phyloP scores from a whole-genome alignment of 495 filamentous ascomycete genomes.

The Aspergillus hancockii region DNA sequence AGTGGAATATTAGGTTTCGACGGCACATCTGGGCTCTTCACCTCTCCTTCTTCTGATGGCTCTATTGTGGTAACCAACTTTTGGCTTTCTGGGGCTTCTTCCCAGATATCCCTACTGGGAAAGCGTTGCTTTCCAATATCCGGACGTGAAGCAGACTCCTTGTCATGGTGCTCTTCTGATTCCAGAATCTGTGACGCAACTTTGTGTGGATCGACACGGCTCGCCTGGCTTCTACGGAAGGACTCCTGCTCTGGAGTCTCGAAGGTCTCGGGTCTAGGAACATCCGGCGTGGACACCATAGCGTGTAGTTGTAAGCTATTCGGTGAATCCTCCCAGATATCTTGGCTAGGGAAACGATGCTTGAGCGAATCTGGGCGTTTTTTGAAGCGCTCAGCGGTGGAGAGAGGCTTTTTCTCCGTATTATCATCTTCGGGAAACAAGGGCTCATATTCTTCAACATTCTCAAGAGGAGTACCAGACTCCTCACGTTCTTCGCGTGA shows the following conservation, averaged over 20 bases:
- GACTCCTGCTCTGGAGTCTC: conserved; percentile 60
- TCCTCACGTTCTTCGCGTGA: conserved; percentile 56
- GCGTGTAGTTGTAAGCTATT: conserved; percentile 81
- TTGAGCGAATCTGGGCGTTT: conserved; percentile 59
- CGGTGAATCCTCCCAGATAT: conserved; percentile 97
- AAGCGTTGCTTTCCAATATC: conserved; percentile 69
- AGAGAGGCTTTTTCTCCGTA: conserved; percentile 56
- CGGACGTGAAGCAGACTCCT: conserved; percentile 50
- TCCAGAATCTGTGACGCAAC: conserved; percentile 44
- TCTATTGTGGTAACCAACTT: conserved; percentile 78
- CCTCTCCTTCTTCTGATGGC: conserved; percentile 54
- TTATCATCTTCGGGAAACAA: conserved; percentile 83
- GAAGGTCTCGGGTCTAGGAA: conserved; percentile 40
- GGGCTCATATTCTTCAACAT: conserved; percentile 93
- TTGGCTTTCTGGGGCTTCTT: conserved; percentile 85
- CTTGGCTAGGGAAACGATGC: conserved; percentile 87
- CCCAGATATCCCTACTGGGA: conserved; percentile 95
- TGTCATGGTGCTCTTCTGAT: conserved; percentile 28
- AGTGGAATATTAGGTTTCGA: conserved; percentile 46
- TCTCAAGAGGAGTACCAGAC: conserved; percentile 72
- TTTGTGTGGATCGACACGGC: conserved; percentile 48
- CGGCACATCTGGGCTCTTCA: conserved; percentile 40
- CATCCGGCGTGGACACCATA: conserved; percentile 80
- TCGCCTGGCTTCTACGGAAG: conserved; percentile 47
- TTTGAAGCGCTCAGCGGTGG: conserved; percentile 62